Evolutionary conservation across 176 grass and related monocot genomes (phyloP).

Genomic region (barley (Hordeum vulgare)): MorexV3_pseudomolecules_assembly NC_058522.1:569949653-569950152

Average conservation of each 20-base stretch:
- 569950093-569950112: conserved; percentile 12
- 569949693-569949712: neutral
- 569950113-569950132: conserved; percentile 21
- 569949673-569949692: neutral
- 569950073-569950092: conserved; percentile 28
- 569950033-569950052: conserved; percentile 30
- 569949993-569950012: conserved; percentile 44
- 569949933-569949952: neutral
- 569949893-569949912: neutral
- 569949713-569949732: neutral
- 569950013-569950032: neutral
- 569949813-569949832: neutral
- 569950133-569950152: conserved; percentile 46
- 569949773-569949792: neutral
- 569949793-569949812: neutral
- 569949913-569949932: neutral
- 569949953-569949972: neutral
- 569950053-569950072: neutral
- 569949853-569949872: neutral
- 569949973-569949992: conserved; percentile 32
- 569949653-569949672: neutral
- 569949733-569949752: neutral
- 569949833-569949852: neutral
- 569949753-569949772: conserved; percentile 26
- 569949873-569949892: neutral